Evolutionary conservation across 441 rosid genomes (phyloP).

Genomic region (Eutrema salsugineum): DNA sequence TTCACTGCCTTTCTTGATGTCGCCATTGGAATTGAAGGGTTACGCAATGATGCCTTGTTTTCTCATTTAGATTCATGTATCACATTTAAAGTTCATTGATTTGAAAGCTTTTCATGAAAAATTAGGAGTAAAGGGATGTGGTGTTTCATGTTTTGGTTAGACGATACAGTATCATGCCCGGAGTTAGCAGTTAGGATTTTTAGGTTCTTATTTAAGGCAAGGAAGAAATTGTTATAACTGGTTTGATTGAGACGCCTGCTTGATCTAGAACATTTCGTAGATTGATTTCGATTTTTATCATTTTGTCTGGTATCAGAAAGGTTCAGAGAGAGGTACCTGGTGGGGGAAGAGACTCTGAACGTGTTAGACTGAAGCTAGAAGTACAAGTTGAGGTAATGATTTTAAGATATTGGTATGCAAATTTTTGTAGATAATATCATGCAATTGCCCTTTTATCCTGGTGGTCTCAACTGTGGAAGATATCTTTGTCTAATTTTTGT

Average conservation of each 20-base stretch:
- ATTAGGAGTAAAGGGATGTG: background rate
- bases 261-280: background rate
- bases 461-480: background rate
- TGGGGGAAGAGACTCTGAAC: slow-evolving; percentile 85
- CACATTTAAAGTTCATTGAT: background rate
- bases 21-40: background rate
- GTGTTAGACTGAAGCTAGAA: slow-evolving; percentile 78
- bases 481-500: slow-evolving; percentile 1
- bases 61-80: background rate
- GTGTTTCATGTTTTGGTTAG: background rate
- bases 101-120: background rate
- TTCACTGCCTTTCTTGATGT: background rate
- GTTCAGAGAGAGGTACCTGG: slow-evolving; percentile 71
- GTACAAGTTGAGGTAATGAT: slow-evolving; percentile 75
- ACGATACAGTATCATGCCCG: background rate
- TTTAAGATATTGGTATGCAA: background rate
- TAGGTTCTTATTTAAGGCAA: background rate
- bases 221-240: background rate
- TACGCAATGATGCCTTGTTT: background rate
- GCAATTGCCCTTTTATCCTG: background rate
- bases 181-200: background rate
- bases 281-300: background rate
- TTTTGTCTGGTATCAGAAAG: slow-evolving; percentile 49
- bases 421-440: background rate
- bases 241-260: background rate